These are phyloP conservation scores for Penicillium robsamsonii DNA, from an alignment of 495 filamentous ascomycete species.

Conservation along the genomic window DNA sequence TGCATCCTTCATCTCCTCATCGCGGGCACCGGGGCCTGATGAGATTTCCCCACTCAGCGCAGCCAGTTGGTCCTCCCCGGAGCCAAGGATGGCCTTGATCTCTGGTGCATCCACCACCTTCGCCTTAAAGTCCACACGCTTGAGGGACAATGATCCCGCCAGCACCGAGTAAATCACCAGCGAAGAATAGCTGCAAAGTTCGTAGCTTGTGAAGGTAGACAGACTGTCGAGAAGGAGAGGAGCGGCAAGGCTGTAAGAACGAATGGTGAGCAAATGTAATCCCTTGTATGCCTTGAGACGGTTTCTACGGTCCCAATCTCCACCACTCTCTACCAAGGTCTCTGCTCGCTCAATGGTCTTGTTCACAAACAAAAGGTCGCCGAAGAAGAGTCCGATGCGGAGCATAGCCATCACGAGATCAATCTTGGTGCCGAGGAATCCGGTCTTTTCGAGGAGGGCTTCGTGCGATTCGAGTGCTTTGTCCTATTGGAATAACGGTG, in stretches of 20 bases:
- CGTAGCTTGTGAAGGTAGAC: constrained; percentile 98
- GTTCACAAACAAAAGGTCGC: constrained; percentile 84
- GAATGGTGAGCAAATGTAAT: constrained; percentile 84
- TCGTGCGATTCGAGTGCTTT: constrained; percentile 90
- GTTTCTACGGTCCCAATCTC: constrained; percentile 98
- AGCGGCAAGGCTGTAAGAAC: constrained; percentile 84
- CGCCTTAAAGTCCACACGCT: constrained; percentile 96
- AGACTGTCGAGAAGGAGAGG: constrained; percentile 93
- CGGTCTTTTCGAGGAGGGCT: constrained; percentile 88
- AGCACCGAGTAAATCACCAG: constrained; percentile 95
- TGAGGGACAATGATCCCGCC: constrained; percentile 88
- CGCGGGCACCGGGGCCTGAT: constrained; percentile 71
- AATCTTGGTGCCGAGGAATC: constrained; percentile 92
- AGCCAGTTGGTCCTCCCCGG: constrained; percentile 79
- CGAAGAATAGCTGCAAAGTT: constrained; percentile 91
- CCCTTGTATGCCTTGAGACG: constrained; percentile 98
- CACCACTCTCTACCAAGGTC: constrained; percentile 85
- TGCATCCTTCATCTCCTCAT: constrained; percentile 75
- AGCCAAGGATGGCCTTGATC: constrained; percentile 92
- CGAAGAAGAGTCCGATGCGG: constrained; percentile 92
- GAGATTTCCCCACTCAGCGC: constrained; percentile 72
- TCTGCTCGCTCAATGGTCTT: constrained; percentile 90
- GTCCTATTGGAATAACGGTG: constrained; percentile 56
- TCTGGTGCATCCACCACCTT: constrained; percentile 98
- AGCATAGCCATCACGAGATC: constrained; percentile 95